These are phyloP conservation scores for Mycena kentingensis DNA, from an alignment of 768 basidiomycete genomes.

Conservation along the genomic window DNA sequence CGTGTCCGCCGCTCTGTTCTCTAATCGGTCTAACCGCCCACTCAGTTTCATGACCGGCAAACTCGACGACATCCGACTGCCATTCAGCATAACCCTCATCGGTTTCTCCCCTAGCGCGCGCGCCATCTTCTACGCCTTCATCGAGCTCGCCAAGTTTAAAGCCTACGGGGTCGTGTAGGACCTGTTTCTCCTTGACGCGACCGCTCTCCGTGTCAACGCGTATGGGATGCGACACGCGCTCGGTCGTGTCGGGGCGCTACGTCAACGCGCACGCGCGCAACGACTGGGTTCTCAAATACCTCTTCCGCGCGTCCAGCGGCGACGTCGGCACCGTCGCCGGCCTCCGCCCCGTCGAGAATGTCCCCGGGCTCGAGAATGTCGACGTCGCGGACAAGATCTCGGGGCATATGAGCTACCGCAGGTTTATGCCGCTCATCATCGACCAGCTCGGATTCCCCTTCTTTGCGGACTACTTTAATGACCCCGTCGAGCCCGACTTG, in stretches of 20 bases:
- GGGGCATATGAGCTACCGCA: slow-evolving; percentile 94
- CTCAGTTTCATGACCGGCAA: slow-evolving; percentile 88
- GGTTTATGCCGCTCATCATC: slow-evolving; percentile 93
- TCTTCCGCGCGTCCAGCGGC: slow-evolving; percentile 92
- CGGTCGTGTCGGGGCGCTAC: slow-evolving; percentile 87
- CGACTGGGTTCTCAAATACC: slow-evolving; percentile 97
- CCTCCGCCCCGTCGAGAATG: slow-evolving; percentile 75
- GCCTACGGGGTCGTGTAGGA: slow-evolving; percentile 95
- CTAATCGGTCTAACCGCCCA: background rate
- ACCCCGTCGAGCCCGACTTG: slow-evolving; percentile 87
- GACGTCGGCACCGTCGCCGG: slow-evolving; percentile 94
- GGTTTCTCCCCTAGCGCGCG: slow-evolving; percentile 96
- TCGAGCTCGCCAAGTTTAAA: slow-evolving; percentile 88
- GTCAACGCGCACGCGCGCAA: slow-evolving; percentile 88
- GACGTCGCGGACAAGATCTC: slow-evolving; percentile 93
- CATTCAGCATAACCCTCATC: slow-evolving; percentile 94
- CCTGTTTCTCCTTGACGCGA: slow-evolving; percentile 90
- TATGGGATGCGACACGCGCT: slow-evolving; percentile 81
- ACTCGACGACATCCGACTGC: slow-evolving; percentile 92
- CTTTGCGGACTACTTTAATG: slow-evolving; percentile 93
- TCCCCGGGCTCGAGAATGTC: slow-evolving; percentile 93
- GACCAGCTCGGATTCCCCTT: slow-evolving; percentile 95
- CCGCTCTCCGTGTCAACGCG: slow-evolving; percentile 79
- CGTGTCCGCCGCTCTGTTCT: slow-evolving; percentile 16
- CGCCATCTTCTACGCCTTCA: slow-evolving; percentile 95